These are phyloP conservation scores for Tricholoma furcatifolium DNA, from an alignment of 768 basidiomycete genomes.

Conservation along the genomic window DNA sequence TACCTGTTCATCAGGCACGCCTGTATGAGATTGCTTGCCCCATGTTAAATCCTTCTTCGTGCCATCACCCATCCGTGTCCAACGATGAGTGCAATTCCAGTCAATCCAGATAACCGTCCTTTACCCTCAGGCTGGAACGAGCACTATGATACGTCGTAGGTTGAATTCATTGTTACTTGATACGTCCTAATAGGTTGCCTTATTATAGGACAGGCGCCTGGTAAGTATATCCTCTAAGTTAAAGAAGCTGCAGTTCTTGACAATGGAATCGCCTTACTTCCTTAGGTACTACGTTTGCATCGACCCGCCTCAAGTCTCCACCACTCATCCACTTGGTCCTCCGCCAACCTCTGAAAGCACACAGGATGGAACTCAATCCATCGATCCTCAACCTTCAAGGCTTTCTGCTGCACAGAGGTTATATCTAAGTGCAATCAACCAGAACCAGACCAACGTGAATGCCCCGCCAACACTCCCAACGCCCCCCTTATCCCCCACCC, in stretches of 20 bases:
- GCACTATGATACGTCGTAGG: slow-evolving; percentile 20
- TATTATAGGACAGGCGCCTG: slow-evolving; percentile 1
- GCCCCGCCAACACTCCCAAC: slow-evolving; percentile 1
- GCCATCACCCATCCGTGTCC: background rate
- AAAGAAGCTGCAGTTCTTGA: background rate
- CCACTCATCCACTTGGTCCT: slow-evolving; percentile 17
- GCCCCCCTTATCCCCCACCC: background rate
- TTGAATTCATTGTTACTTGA: background rate
- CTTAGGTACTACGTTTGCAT: slow-evolving; percentile 20
- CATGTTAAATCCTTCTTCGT: too few species aligned
- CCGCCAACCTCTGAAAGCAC: background rate
- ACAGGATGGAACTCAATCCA: background rate
- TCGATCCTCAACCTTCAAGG: background rate
- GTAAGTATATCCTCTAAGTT: background rate
- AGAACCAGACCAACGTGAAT: background rate
- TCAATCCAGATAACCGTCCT: slow-evolving; percentile 18
- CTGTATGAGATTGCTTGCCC: too few species aligned
- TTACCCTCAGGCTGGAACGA: slow-evolving; percentile 20
- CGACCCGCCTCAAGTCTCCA: slow-evolving; percentile 13
- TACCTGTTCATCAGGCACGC: too few species aligned
- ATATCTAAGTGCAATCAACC: slow-evolving; percentile 14
- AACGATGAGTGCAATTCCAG: slow-evolving; percentile 5
- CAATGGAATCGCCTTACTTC: background rate
- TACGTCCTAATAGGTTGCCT: background rate
- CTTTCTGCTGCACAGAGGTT: slow-evolving; percentile 16